Conservation (phyloP, 176 grass and related monocot genomes). For the Carex cristatella region DNA sequence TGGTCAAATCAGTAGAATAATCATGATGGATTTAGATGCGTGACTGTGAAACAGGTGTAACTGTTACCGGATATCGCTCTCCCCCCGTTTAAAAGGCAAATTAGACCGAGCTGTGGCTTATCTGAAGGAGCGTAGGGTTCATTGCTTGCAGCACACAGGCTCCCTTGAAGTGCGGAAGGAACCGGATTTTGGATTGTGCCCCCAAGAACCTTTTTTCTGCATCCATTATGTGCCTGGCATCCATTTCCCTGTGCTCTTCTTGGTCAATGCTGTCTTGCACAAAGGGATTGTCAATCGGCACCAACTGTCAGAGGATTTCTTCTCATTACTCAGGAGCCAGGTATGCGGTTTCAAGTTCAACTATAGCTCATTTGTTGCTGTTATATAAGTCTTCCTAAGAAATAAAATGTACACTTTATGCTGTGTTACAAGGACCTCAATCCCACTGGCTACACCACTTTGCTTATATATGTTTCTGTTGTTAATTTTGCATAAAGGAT, state of each 20-base stretch:
- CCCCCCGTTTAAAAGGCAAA: constrained; percentile 45
- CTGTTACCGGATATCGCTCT: constrained; percentile 49
- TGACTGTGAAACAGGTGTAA: constrained; percentile 23
- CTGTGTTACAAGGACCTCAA: not conserved
- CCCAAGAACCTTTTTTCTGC: constrained; percentile 53
- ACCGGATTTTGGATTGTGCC: constrained; percentile 35
- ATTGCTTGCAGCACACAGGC: not conserved
- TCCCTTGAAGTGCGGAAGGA: constrained; percentile 37
- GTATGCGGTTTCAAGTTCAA: not conserved
- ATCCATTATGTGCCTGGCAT: constrained; percentile 42
- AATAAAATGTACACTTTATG: not conserved
- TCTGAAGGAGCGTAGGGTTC: constrained; percentile 42
- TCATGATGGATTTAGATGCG: not conserved
- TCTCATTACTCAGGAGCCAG: constrained; percentile 36
- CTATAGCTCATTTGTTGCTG: not conserved
- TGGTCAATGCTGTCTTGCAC: constrained; percentile 71
- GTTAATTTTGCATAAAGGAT: not conserved
- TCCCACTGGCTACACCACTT: not conserved
- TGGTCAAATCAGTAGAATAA: not conserved
- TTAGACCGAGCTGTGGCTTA: constrained; percentile 42
- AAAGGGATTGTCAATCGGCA: constrained; percentile 69
- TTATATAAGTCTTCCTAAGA: not conserved
- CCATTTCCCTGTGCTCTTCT: constrained; percentile 58
- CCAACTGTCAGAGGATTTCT: constrained; percentile 74
- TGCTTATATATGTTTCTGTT: not conserved